A percentile compares a stretch with the other conserved stretches of the same genome.
Evolutionary conservation across 768 basidiomycete species (phyloP).

Genomic region (Trametes gibbosa): DNA sequence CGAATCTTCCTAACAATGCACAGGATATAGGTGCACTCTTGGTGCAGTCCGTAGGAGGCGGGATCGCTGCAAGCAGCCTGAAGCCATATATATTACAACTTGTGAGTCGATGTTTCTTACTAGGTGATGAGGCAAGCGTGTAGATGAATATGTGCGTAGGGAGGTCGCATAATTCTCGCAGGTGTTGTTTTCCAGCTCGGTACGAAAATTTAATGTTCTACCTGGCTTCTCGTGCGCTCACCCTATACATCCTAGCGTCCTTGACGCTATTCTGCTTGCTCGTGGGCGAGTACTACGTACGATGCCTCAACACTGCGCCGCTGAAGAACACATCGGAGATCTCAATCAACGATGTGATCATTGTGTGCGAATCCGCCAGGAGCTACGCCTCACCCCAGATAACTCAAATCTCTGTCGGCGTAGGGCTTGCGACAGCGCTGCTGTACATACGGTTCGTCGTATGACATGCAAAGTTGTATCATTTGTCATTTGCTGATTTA

Average conservation of each 20-base stretch:
- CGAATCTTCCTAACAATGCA: neutral
- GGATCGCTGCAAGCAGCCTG: neutral
- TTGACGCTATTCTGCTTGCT: conserved; percentile 9
- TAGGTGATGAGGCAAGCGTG: no score
- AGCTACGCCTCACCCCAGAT: neutral
- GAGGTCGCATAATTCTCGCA: conserved; percentile 30
- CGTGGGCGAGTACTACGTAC: neutral
- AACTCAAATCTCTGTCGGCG: neutral
- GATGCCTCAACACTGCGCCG: neutral
- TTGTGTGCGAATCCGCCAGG: neutral
- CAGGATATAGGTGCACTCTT: neutral
- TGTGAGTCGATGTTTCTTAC: neutral
- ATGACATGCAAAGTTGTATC: no score
- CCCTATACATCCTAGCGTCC: neutral
- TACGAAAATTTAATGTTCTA: neutral
- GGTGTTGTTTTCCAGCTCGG: conserved; percentile 50
- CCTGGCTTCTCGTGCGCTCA: neutral
- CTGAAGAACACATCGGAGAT: no score
- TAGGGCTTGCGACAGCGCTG: neutral
- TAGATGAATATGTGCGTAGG: conserved; percentile 7
- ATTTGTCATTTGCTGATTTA: neutral
- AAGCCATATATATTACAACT: neutral
- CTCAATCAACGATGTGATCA: neutral
- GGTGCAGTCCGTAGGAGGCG: neutral
- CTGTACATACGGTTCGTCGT: neutral